phyloP scores from a whole-genome alignment of 768 basidiomycete genomes.

The Polyporus arcularius region DNA sequence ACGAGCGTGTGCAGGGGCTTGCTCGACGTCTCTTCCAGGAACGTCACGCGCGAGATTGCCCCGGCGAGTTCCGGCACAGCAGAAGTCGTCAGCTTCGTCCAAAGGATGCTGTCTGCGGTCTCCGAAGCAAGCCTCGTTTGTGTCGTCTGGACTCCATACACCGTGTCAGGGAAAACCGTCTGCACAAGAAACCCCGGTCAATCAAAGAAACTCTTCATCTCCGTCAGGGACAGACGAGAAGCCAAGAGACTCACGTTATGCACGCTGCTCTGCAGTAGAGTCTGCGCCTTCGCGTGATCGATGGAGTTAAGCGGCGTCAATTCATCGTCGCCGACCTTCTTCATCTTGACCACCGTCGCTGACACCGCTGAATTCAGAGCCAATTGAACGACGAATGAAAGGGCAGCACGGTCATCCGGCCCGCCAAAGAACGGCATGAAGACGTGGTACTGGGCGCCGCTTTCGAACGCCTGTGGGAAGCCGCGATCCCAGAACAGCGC shows the following conservation, averaged over 20 bases:
- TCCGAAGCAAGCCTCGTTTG: conserved; percentile 71
- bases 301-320: conserved; percentile 32
- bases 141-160: conserved; percentile 67
- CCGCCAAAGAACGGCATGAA: conserved; percentile 94
- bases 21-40: conserved; percentile 50
- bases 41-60: conserved; percentile 67
- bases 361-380: conserved; percentile 63
- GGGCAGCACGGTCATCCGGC: conserved; percentile 86
- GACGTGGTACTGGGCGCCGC: conserved; percentile 53
- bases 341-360: conserved; percentile 75
- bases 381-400: conserved; percentile 79
- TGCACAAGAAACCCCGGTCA: conserved; percentile 23
- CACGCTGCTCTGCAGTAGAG: conserved; percentile 13
- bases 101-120: conserved; percentile 79
- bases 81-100: conserved; percentile 59
- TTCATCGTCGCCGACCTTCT: conserved; percentile 41
- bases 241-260: conserved; percentile 34
- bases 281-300: conserved; percentile 28
- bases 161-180: conserved; percentile 62
- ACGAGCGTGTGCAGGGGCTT: conserved; percentile 59
- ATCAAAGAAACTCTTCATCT: not conserved
- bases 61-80: conserved; percentile 26
- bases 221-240: not conserved
- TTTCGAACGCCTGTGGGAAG: conserved; percentile 31
- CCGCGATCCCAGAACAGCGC: conserved; percentile 86